These are phyloP conservation scores for Dictyostelium brefeldianum DNA, from an alignment of 78 protist species.

Conservation along the genomic window DNA sequence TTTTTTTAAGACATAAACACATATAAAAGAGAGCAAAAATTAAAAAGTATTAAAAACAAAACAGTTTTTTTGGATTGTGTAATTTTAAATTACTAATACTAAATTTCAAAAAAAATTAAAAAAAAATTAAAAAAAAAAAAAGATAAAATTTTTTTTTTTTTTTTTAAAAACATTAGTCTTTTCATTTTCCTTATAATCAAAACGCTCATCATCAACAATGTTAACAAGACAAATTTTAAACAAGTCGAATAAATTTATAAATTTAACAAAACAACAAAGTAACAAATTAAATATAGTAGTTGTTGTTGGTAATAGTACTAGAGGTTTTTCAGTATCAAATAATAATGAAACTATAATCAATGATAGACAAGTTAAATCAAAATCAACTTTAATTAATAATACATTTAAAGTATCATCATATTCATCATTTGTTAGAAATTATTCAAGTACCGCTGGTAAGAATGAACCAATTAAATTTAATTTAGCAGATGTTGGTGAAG, in stretches of 20 bases:
- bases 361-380: background rate
- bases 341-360: background rate
- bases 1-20: no score
- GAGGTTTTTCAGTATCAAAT: background rate
- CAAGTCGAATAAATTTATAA: background rate
- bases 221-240: background rate
- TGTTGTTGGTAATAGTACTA: background rate
- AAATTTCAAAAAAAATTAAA: no score
- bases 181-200: background rate
- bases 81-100: no score
- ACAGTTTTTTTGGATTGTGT: no score
- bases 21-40: no score
- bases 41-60: no score
- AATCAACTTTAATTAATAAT: background rate
- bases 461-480: slow-evolving; percentile 71
- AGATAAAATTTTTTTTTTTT: background rate
- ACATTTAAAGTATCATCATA: background rate
- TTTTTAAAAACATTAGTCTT: background rate
- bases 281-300: no score
- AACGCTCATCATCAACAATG: background rate
- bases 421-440: background rate
- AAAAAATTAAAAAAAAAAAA: background rate
- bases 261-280: background rate
- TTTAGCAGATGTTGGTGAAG: slow-evolving; percentile 97
- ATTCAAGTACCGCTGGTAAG: background rate